phyloP scores from a whole-genome alignment of 768 basidiomycete species.

The Leucosporidium yakuticum region DNA sequence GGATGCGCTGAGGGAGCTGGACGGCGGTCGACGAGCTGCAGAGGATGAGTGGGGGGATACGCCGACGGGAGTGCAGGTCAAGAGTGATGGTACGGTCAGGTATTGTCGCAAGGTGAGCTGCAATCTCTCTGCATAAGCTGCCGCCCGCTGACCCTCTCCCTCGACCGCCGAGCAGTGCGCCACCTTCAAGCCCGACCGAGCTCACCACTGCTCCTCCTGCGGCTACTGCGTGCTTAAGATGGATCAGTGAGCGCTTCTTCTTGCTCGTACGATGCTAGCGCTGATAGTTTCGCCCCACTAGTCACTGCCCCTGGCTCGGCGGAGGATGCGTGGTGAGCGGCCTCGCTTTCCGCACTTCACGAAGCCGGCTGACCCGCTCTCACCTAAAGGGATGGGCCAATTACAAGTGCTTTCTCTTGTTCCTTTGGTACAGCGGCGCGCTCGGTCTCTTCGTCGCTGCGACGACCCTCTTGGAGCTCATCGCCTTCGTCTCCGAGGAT shows the following conservation, averaged over 20 bases:
- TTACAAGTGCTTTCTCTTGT: constrained; percentile 33
- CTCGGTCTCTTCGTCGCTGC: constrained; percentile 10
- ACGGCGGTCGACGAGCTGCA: not conserved
- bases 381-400: constrained; percentile 23
- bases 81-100: constrained; percentile 18
- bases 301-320: constrained; percentile 34
- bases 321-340: constrained; percentile 23
- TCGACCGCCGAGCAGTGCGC: constrained; percentile 9
- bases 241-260: constrained; percentile 12
- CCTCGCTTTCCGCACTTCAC: not conserved
- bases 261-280: no score
- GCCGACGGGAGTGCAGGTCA: constrained; percentile 14
- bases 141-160: not conserved
- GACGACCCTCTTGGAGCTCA: constrained; percentile 14
- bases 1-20: not conserved
- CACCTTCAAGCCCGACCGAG: constrained; percentile 27
- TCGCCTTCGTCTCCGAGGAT: constrained; percentile 13
- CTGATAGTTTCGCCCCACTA: not conserved
- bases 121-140: not conserved
- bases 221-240: constrained; percentile 27
- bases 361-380: not conserved
- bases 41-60: not conserved
- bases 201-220: constrained; percentile 33
- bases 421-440: constrained; percentile 24
- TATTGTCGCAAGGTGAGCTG: constrained; percentile 27